phyloP scores from a whole-genome alignment of 192 early-diverging fungal species.

The Gamsiella multidivaricata region DNA sequence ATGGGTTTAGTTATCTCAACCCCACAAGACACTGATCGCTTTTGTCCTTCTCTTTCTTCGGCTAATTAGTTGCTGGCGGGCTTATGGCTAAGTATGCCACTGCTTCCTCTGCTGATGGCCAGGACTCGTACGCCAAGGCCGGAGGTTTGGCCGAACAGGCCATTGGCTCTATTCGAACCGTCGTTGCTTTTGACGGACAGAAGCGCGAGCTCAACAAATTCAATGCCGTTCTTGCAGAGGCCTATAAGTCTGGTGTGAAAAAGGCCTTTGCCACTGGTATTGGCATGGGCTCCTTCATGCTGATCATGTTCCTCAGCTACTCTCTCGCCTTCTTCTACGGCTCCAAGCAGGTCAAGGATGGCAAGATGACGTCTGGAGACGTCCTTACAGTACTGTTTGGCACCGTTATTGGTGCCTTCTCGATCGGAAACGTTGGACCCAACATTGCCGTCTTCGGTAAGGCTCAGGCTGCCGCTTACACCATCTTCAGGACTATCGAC shows the following conservation, averaged over 20 bases:
- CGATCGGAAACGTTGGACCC: slow-evolving; percentile 69
- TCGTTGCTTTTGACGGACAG: slow-evolving; percentile 86
- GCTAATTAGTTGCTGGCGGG: slow-evolving; percentile 47
- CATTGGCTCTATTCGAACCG: slow-evolving; percentile 86
- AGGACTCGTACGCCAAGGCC: slow-evolving; percentile 83
- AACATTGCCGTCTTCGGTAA: slow-evolving; percentile 76
- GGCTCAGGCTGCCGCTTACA: slow-evolving; percentile 83
- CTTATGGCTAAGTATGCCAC: slow-evolving; percentile 69
- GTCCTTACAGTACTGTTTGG: slow-evolving; percentile 84
- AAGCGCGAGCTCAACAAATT: slow-evolving; percentile 69
- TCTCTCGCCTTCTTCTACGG: slow-evolving; percentile 91
- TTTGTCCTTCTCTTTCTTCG: not conserved
- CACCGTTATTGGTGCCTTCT: slow-evolving; percentile 74
- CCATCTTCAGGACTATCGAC: slow-evolving; percentile 85
- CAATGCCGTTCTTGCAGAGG: slow-evolving; percentile 60
- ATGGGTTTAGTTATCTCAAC: slow-evolving; percentile 22
- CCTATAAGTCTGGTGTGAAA: slow-evolving; percentile 70
- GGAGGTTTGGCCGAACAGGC: slow-evolving; percentile 90
- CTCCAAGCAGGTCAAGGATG: slow-evolving; percentile 63
- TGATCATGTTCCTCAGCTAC: slow-evolving; percentile 80
- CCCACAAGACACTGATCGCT: not conserved
- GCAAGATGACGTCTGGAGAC: slow-evolving; percentile 57
- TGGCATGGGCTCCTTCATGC: slow-evolving; percentile 80
- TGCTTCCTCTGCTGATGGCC: slow-evolving; percentile 57
- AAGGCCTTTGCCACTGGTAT: slow-evolving; percentile 69